Base-by-base conservation (phyloP, 2,329 filamentous ascomycete genomes). In the Verticillium dahliae region DNA sequence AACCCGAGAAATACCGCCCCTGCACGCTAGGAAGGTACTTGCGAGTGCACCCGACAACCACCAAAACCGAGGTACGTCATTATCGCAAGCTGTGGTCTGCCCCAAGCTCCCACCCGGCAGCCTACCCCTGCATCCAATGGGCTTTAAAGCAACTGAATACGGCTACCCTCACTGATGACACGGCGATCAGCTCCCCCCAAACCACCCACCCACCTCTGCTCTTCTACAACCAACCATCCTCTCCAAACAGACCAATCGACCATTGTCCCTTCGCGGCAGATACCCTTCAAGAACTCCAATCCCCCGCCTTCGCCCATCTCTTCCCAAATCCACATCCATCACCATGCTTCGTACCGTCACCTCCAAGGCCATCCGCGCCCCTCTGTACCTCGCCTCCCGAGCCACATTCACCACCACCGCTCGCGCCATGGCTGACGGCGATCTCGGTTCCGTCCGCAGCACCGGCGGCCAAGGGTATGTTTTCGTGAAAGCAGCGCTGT, bases 311-410 rank as follows among this genome's bases (percentile, higher is more conserved):
- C n/a, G 3, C 18, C 45, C n/a, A 50, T 18, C 45, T 27, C n/a
- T 18, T 18, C 18, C 57, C 61, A 58, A 37, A 60, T 59, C 54
- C 61, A 63, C 56, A 56, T 62, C 61, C 35, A 58, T 62, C 72
- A 75, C 61, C 61, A 92, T 93, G 90, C 82, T 90, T 72, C 87
- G 89, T 73, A 85, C 87, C 73, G 76, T 82, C 68, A 75, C 87
- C 71, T 73, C 79, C 74, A 84, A 85, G 76, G 76, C 80, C 69
- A 80, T 80, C 66, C 74, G 81, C 71, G 80, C 82, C 73, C 81
- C 85, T 70, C 78, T 83, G 68, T 78, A 81, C 69, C 70, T 78
- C 65, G 69, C 79, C 65, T 71, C 77, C 65, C 75, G 72, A 72
- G 80, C 82, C 66, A 81, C 86, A 68, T 89, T 92, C 79, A 82